Evolutionary conservation across 441 rosid species (phyloP).

Genomic region (Mallotus repandus): DNA sequence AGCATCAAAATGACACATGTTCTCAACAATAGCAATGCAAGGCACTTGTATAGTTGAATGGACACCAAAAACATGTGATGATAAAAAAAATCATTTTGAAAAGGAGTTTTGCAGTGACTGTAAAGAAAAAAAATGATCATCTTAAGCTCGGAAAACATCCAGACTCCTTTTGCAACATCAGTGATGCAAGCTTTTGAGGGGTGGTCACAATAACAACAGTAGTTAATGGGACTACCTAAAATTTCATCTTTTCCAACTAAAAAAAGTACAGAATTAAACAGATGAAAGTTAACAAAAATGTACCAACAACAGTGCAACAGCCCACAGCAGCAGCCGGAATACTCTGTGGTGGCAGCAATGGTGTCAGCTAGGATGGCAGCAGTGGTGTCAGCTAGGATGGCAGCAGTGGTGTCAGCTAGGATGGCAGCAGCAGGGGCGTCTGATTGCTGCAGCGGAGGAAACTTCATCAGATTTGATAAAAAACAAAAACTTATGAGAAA

Average conservation of each 20-base stretch:
- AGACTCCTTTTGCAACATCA: conserved; percentile 96
- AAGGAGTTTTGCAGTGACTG: not conserved
- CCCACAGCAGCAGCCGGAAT: too few relatives aligned
- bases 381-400: too few relatives aligned
- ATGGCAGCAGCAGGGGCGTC: too few relatives aligned
- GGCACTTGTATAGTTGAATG: conserved; percentile 62
- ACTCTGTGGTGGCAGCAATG: too few relatives aligned
- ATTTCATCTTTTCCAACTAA: conserved; percentile 18
- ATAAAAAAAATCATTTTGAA: conserved; percentile 10
- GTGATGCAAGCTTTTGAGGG: conserved; percentile 93
- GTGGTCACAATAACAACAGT: conserved; percentile 97
- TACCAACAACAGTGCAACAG: too few relatives aligned
- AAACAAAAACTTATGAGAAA: too few relatives aligned
- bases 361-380: too few relatives aligned
- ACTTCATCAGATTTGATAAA: too few relatives aligned
- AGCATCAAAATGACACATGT: conserved; percentile 96
- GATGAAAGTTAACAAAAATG: not conserved
- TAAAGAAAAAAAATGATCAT: conserved; percentile 34
- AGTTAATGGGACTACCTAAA: conserved; percentile 88
- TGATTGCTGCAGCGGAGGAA: too few relatives aligned
- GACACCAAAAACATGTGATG: conserved; percentile 12
- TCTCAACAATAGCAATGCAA: conserved; percentile 93
- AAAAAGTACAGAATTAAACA: conserved; percentile 1
- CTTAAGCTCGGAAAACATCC: conserved; percentile 98
- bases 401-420: too few relatives aligned